Conservation (phyloP, 202 grass and related monocot genomes). For the Brachypodium distachyon region DNA sequence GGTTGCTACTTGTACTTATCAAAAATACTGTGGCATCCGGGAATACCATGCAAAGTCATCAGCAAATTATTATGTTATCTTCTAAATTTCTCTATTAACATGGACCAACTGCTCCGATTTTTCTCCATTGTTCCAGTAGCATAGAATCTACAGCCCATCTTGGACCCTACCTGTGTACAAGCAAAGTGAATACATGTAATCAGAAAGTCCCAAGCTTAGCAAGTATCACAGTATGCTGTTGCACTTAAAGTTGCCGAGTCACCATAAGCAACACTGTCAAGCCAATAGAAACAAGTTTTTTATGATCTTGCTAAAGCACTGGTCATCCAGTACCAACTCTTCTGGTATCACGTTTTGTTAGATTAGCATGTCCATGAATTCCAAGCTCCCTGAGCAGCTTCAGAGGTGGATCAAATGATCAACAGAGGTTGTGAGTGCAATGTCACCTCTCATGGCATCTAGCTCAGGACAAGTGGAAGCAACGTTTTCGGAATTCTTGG, state of each 20-base stretch:
- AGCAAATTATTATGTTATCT: too few species aligned
- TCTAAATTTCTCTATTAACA: too few species aligned
- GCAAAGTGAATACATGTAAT: constrained; percentile 16
- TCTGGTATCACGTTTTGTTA: constrained; percentile 40
- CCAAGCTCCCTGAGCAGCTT: constrained; percentile 51
- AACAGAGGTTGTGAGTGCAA: constrained; percentile 59
- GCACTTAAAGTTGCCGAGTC: constrained; percentile 1
- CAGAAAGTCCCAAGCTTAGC: background rate
- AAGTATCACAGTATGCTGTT: background rate
- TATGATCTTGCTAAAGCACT: background rate
- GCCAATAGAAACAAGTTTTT: background rate
- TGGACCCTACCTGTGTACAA: constrained; percentile 81
- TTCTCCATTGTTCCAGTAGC: constrained; percentile 96
- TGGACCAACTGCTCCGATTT: constrained; percentile 91
- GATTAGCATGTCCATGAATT: constrained; percentile 64
- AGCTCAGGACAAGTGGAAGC: constrained; percentile 20
- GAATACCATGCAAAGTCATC: too few species aligned
- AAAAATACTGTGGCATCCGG: too few species aligned
- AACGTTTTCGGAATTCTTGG: constrained; percentile 21
- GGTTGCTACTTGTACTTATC: too few species aligned
- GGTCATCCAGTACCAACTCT: constrained; percentile 25
- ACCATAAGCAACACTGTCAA: background rate
- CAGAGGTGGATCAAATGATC: constrained; percentile 84
- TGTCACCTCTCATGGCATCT: constrained; percentile 42
- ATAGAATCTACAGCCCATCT: constrained; percentile 99